A percentile compares a stretch with the other conserved stretches of the same genome.
Evolutionary conservation across 2,329 filamentous ascomycete genomes (phyloP).

Genomic region (Daldinia eschscholtzii): DNA sequence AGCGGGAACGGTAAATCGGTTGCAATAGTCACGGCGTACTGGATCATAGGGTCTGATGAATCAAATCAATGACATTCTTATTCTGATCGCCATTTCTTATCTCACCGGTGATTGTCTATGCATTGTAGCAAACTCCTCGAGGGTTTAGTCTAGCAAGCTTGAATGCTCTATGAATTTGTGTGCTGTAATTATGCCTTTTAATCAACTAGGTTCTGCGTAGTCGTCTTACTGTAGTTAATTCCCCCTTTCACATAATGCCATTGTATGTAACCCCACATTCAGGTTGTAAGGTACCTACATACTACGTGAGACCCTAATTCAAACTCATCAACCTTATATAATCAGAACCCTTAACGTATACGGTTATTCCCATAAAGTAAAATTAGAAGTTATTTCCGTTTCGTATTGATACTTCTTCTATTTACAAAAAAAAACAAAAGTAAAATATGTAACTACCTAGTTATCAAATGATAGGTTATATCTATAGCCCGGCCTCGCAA

Average conservation of each 20-base stretch:
- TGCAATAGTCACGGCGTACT: constrained; percentile 52
- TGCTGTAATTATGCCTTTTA: neutral
- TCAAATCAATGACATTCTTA: constrained; percentile 50
- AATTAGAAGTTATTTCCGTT: neutral
- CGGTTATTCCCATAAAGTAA: neutral
- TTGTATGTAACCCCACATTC: too few species aligned
- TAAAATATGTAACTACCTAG: constrained; percentile 1
- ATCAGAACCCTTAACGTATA: neutral
- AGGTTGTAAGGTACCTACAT: too few species aligned
- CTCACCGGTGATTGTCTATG: constrained; percentile 16
- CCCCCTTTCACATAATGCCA: too few species aligned
- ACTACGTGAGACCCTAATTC: too few species aligned
- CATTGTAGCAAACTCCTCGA: neutral
- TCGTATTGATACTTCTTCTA: neutral
- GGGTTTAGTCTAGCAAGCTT: neutral
- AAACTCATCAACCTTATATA: too few species aligned
- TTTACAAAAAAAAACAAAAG: neutral
- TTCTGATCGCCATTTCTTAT: constrained; percentile 45
- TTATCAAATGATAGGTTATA: neutral
- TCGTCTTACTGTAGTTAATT: neutral
- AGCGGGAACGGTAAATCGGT: constrained; percentile 44
- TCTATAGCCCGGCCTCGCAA: constrained; percentile 4
- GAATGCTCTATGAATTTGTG: constrained; percentile 1
- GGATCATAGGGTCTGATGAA: constrained; percentile 53
- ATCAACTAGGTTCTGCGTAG: neutral